Base-by-base conservation (phyloP, 2,329 filamentous ascomycete species). In the Cytospora piceicola region DNA sequence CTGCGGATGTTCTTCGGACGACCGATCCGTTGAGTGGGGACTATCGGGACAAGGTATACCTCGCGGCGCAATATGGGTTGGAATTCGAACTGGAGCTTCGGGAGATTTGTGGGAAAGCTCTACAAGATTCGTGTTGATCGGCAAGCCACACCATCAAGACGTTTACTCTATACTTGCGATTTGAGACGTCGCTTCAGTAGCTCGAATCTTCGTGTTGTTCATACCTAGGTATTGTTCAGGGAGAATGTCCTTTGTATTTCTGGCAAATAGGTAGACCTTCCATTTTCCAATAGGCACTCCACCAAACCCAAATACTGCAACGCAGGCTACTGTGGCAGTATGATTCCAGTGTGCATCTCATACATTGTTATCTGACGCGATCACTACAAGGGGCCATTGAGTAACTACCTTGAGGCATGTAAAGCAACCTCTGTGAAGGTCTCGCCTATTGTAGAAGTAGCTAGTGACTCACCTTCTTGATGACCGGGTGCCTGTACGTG, bases 71-170 rank as follows among this genome's bases (percentile, higher is more conserved):
- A 24, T 52, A 39, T 22, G 39, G 24, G 17, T 11, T 24, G 12
- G 39, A 64, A n/a, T 64, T 51, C 32, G 24, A 57, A 30, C 11
- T 27, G 15, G 61, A 36, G n/a, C 32, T 64, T 11, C 24, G 46
- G 17, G 27, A 57, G 3, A 56, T 46, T 9, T 64, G 30, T 22
- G 39, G 29, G 42, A 20, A 52, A 6, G 12, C 4, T 52, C 12
- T 63, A 20, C 12, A 11, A n/a, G 9, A 55, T 36, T 14, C 34
- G 4, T 54, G 4, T 17, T 54, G 52, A 32, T 11, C 5, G 52
- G 20, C 27, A n/a, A 54, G 14, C 15, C 24, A 4, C 14, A 8
- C 6, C 15, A 27, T 5, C n/a, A 11, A 3, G 3, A 14, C 34
- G 34, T 22, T 14, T 7, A n/a, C 20, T 46, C 20, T 46, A 22